Evolutionary conservation across 1,284 basidiomycete genomes (phyloP), one percentile per base, ranked within the genome.

Genomic region (Pisolithus thermaeus): DNA sequence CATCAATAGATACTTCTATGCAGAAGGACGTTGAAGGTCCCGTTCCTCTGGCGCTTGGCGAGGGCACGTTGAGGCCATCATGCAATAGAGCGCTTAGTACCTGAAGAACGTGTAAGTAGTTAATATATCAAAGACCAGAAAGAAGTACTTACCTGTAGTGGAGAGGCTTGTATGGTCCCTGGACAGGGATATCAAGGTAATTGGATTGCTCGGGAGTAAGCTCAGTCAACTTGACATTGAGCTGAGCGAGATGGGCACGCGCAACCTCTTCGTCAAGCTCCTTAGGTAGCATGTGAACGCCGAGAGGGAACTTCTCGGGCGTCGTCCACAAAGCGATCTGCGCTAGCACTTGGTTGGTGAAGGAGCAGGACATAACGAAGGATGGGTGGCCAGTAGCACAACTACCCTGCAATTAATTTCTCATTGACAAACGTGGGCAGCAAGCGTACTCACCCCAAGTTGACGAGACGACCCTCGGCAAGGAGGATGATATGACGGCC

Each of bases 331-430:
- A 87, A 27, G 93, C 96, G 65, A 99, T 98, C 78, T 99, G 96
- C 47, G 96, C 96, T 60, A 99, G 81, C 56, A 94, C 92, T 77
- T 99, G 96, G 83, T 99, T 99, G 72, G 92, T 78, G 81, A 99
- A 99, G 51, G 97, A 99, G 80, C 94, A 97, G 37, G 95, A 97
- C 97, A 99, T 99, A 77, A 99, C 96, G 73, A 92, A 92, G 49
- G 92, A 95, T 42, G 92, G 92, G 74, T 96, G 92, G 52, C 92
- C 92, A 57, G 92, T 96, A 43, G 87, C 88, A 68, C 88, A 91
- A 36, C 86, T 75, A 51, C 46, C 5, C 32, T 56, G 6, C 30
- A 45, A 40, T 20, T 23, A 41, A 57, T n/a, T 39, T 52, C 56
- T 46, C 9, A 20, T 27, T 23, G 49, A 27, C 22, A 39, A 16